Evolutionary conservation across 441 rosid species (phyloP).

Genomic region (Syzygium syzygioides): DNA sequence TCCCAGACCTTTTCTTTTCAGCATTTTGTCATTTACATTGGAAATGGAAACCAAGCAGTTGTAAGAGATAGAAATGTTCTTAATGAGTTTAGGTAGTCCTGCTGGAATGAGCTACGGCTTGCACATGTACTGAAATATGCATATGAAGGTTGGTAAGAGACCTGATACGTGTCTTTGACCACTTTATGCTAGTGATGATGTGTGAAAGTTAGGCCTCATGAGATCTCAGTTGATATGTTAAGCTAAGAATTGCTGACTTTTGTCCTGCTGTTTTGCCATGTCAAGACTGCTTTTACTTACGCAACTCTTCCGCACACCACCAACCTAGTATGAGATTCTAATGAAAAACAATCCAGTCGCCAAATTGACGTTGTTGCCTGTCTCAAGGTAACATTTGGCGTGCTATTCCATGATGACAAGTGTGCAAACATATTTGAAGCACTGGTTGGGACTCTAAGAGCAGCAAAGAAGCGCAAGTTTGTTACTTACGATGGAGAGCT

Average conservation of each 20-base stretch:
- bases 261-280: background rate
- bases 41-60: background rate
- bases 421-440: constrained; percentile 95
- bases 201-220: background rate
- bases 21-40: background rate
- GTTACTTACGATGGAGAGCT: constrained; percentile 69
- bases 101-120: background rate
- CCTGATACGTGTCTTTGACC: background rate
- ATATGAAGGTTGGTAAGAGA: background rate
- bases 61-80: background rate
- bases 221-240: background rate
- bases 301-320: background rate
- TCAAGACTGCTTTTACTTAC: background rate
- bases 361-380: background rate
- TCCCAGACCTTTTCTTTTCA: background rate
- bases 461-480: constrained; percentile 87
- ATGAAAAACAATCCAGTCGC: background rate
- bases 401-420: constrained; percentile 71
- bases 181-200: background rate
- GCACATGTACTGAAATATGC: background rate
- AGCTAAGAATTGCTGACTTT: background rate
- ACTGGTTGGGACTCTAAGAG: constrained; percentile 84
- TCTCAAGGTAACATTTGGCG: constrained; percentile 77
- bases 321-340: background rate
- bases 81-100: background rate